Evolutionary conservation across 2,329 filamentous ascomycete species (phyloP).

Genomic region (Dactylonectria estremocensis): DNA sequence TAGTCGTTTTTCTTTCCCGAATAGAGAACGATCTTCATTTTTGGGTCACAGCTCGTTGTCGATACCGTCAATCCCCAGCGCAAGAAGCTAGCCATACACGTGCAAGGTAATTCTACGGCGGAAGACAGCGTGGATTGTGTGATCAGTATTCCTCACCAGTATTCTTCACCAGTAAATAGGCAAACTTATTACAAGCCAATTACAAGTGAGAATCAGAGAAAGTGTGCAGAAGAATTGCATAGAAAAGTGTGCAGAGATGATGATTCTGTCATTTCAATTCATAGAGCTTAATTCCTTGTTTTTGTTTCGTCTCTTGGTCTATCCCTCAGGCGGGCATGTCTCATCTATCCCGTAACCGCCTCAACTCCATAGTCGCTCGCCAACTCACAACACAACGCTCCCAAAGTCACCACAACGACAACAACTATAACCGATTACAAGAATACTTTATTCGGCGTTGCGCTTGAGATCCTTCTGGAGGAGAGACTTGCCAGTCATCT

Average conservation of each 20-base stretch:
- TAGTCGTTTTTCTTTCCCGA: too few relatives aligned
- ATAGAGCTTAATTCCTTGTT: slow-evolving; percentile 17
- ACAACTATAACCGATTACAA: slow-evolving; percentile 1
- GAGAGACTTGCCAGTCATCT: slow-evolving; percentile 92
- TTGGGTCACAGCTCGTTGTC: background rate
- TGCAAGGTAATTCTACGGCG: background rate
- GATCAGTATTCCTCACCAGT: background rate
- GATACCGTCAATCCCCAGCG: background rate
- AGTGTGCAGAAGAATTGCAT: too few relatives aligned
- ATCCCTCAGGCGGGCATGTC: slow-evolving; percentile 37
- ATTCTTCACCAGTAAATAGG: background rate
- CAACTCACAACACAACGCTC: slow-evolving; percentile 20
- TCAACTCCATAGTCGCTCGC: slow-evolving; percentile 44
- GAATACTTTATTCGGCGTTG: slow-evolving; percentile 44
- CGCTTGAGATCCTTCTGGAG: slow-evolving; percentile 78
- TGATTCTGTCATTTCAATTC: slow-evolving; percentile 22
- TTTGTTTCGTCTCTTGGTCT: slow-evolving; percentile 25
- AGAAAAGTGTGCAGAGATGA: background rate
- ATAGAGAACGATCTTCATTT: background rate
- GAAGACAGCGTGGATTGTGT: too few relatives aligned
- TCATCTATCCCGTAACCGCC: slow-evolving; percentile 30
- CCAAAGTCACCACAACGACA: slow-evolving; percentile 24
- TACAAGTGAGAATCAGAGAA: background rate
- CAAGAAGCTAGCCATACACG: background rate
- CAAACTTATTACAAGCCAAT: background rate